Evolutionary conservation across 192 early-diverging fungal species (phyloP).

Genomic region (Podila epigama): DNA sequence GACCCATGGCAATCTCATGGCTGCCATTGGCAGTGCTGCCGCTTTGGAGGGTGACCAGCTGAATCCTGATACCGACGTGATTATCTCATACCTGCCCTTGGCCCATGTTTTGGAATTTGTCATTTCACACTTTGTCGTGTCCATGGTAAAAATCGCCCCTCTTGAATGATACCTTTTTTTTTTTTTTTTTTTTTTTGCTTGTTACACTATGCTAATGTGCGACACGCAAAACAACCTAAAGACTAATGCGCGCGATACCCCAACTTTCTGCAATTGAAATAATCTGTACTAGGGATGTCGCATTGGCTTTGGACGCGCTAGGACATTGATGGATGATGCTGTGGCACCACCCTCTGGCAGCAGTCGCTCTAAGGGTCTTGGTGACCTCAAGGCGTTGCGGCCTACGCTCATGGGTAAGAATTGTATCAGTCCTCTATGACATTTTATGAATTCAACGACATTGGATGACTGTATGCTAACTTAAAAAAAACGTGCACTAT

Average conservation of each 20-base stretch:
- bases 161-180: no score
- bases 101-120: constrained; percentile 78
- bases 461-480: not conserved
- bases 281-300: constrained; percentile 52
- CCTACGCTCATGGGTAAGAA: constrained; percentile 70
- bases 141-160: constrained; percentile 40
- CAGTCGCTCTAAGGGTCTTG: constrained; percentile 63
- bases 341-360: constrained; percentile 44
- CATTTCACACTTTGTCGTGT: constrained; percentile 57
- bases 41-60: constrained; percentile 32
- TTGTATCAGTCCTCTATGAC: not conserved
- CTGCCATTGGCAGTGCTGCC: constrained; percentile 55
- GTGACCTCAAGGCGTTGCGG: constrained; percentile 71
- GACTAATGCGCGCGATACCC: no score
- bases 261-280: no score
- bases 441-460: not conserved
- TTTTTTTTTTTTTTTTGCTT: not conserved
- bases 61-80: constrained; percentile 34
- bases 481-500: not conserved
- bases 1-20: constrained; percentile 71
- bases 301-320: constrained; percentile 70
- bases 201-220: not conserved
- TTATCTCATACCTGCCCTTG: constrained; percentile 67
- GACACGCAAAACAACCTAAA: no score
- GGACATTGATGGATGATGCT: constrained; percentile 72